Evolutionary conservation across 2,329 filamentous ascomycete species (phyloP).

Genomic region (Aspergillus japonicus): DNA sequence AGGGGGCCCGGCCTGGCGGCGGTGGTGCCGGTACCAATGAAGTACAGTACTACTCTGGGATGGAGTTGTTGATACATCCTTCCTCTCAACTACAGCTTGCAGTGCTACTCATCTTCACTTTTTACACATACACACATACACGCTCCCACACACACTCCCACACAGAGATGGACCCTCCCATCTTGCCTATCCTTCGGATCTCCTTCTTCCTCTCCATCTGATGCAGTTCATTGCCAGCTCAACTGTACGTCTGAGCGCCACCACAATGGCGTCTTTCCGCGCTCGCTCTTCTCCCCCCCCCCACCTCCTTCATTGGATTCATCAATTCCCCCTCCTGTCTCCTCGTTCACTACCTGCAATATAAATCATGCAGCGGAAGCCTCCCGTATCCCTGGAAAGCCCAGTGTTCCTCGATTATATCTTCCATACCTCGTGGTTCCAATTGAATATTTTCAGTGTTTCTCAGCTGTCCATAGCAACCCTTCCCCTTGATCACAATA

Average conservation of each 20-base stretch:
- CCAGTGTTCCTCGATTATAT: constrained; percentile 24
- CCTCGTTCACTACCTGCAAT: constrained; percentile 29
- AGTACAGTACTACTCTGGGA: not conserved
- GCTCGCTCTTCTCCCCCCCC: constrained; percentile 9
- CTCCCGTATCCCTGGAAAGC: constrained; percentile 19
- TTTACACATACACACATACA: not conserved
- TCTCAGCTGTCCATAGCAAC: constrained; percentile 14
- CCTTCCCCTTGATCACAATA: constrained; percentile 16
- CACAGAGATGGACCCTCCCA: not conserved
- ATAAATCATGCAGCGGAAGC: constrained; percentile 38
- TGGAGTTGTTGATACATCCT: constrained; percentile 17
- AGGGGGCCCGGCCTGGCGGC: not conserved
- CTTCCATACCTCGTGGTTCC: constrained; percentile 27
- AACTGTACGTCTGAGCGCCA: constrained; percentile 23
- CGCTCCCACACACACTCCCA: no score
- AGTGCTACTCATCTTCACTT: not conserved
- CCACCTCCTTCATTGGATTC: constrained; percentile 8
- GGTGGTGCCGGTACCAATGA: not conserved
- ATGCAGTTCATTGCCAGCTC: constrained; percentile 14
- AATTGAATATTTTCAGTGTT: constrained; percentile 15
- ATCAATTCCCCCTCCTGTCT: constrained; percentile 7
- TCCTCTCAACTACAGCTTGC: not conserved
- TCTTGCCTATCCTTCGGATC: not conserved
- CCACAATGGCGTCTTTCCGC: constrained; percentile 8
- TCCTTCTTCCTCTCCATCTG: constrained; percentile 10